Evolutionary conservation across 331 rosid genomes (phyloP).

Genomic region (Ulmus americana): DNA sequence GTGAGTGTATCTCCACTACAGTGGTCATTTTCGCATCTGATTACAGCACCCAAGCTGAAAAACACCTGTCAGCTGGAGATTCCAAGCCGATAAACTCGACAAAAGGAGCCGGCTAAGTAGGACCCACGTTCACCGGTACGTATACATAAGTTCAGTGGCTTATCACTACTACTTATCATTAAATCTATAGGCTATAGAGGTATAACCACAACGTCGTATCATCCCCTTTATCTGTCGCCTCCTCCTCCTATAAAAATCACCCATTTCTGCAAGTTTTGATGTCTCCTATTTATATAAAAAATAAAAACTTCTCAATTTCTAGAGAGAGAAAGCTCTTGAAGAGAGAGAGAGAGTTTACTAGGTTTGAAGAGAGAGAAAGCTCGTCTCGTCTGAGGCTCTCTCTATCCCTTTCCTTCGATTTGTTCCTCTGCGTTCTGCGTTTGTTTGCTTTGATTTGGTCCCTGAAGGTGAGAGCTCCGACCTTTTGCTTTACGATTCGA

Average conservation of each 20-base stretch:
- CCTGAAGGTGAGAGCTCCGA: constrained; percentile 34
- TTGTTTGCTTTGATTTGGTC: constrained; percentile 24
- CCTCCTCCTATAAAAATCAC: constrained; percentile 57
- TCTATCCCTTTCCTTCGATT: constrained; percentile 21
- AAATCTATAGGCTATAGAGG: not conserved
- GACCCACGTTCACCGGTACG: constrained; percentile 30
- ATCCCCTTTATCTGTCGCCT: constrained; percentile 41
- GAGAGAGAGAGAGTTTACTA: constrained; percentile 39
- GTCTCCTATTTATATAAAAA: constrained; percentile 23
- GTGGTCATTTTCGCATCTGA: not conserved
- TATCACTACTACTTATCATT: constrained; percentile 11
- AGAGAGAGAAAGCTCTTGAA: constrained; percentile 38
- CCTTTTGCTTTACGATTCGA: constrained; percentile 36
- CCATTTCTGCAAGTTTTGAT: constrained; percentile 54
- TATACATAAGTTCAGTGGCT: rapidly evolving
- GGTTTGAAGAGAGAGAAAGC: constrained; percentile 52
- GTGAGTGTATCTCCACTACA: not conserved
- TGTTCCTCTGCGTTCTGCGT: constrained; percentile 10
- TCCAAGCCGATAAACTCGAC: constrained; percentile 72
- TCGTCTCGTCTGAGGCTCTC: constrained; percentile 27
- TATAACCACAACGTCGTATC: rapidly evolving
- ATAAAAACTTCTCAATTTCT: constrained; percentile 21
- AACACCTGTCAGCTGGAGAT: constrained; percentile 75
- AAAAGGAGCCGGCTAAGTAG: constrained; percentile 76
- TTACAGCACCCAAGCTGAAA: constrained; percentile 31